A percentile compares a stretch with the other conserved stretches of the same genome.
Evolutionary conservation across 495 filamentous ascomycete genomes (phyloP).

Genomic region (Jackrogersella minutella): DNA sequence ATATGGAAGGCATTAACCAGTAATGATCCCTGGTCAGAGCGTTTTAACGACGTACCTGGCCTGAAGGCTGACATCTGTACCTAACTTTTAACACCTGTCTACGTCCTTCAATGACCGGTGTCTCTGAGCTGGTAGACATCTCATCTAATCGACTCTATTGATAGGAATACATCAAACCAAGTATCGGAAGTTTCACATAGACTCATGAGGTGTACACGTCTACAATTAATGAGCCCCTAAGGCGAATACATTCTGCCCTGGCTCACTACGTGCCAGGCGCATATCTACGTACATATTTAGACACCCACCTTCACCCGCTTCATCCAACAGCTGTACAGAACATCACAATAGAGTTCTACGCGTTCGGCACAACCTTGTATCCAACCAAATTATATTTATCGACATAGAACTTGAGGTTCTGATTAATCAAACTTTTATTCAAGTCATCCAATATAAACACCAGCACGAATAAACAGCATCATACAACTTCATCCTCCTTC

Average conservation of each 20-base stretch:
- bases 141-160: background rate
- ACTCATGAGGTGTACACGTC: background rate
- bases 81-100: background rate
- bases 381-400: background rate
- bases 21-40: too few relatives aligned
- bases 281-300: background rate
- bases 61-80: too few relatives aligned
- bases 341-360: background rate
- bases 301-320: background rate
- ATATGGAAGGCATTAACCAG: too few relatives aligned
- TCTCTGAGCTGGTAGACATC: constrained; percentile 12
- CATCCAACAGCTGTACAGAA: background rate
- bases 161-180: background rate
- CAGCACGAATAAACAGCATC: too few relatives aligned
- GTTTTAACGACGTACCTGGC: too few relatives aligned
- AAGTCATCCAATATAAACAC: too few relatives aligned
- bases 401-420: background rate
- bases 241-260: background rate
- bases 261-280: background rate
- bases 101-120: background rate
- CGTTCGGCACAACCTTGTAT: background rate
- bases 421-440: too few relatives aligned
- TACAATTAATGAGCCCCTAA: background rate
- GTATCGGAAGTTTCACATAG: background rate
- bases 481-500: background rate